Evolutionary conservation across 345 rosid genomes (phyloP).

Genomic region (Gossypium herbaceum): DNA sequence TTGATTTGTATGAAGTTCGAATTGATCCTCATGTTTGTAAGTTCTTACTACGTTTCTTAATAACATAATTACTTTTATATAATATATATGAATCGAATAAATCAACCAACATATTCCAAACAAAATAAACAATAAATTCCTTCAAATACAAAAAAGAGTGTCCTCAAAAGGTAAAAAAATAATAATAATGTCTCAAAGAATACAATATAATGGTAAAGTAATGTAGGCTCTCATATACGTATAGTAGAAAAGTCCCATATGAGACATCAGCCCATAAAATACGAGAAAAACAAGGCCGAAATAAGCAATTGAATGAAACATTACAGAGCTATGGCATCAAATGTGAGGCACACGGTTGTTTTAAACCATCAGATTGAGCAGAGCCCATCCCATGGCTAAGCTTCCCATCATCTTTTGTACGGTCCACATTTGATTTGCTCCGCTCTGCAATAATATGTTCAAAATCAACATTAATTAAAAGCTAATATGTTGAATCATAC

Average conservation of each 20-base stretch:
- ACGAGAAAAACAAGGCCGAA: background rate
- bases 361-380: conserved; percentile 28
- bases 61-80: too few relatives aligned
- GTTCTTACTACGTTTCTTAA: too few relatives aligned
- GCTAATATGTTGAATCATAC: background rate
- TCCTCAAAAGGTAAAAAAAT: conserved; percentile 16
- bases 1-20: too few relatives aligned
- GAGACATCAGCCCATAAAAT: conserved; percentile 22
- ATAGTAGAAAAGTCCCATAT: conserved; percentile 8
- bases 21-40: too few relatives aligned
- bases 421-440: conserved; percentile 31
- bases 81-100: too few relatives aligned
- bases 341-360: background rate
- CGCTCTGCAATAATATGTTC: conserved; percentile 40
- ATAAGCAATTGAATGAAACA: background rate
- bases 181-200: conserved; percentile 36
- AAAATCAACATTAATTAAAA: background rate
- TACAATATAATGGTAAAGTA: conserved; percentile 16
- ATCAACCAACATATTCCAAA: conserved; percentile 11
- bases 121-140: conserved; percentile 16
- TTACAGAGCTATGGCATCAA: background rate
- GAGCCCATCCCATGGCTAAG: conserved; percentile 33
- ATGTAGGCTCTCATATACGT: conserved; percentile 17
- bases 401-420: conserved; percentile 31
- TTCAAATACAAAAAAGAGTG: conserved; percentile 20